Evolutionary conservation across 495 filamentous ascomycete species (phyloP), one percentile per base, ranked within the genome.

Genomic region (Trichoderma virens): DNA sequence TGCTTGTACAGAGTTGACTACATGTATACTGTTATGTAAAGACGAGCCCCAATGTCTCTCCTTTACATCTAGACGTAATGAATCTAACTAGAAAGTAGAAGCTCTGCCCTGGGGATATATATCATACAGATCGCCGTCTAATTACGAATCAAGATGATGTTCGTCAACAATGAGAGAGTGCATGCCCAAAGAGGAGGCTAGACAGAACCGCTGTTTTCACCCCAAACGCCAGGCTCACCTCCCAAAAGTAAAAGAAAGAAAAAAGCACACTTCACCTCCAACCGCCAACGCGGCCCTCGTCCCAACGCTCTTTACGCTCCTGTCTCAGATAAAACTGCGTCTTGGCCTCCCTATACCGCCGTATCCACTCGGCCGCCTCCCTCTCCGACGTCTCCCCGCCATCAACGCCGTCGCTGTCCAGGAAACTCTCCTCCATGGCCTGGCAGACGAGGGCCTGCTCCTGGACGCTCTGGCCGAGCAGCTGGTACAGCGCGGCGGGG

Each of bases 241-340:
- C 41, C 41, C 59, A 6, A 34, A 31, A 43, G 25, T 27, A 31
- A 25, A 35, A 25, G 5, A 38, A 45, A 28, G 65, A 60, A 35
- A 65, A 23, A 62, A 62, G 18, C 38, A 62, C 8, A 56, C 56
- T 11, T 87, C 80, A 96, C 64, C 93, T 82, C 93, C 93, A 97
- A 0, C 93, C 93, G 0, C 93, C 92, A 63, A 96, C 92, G 65
- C 93, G 83, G 30, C 93, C 91, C 74, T 96, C 93, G 78, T 97
- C 92, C 93, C 93, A 97, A 70, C 93, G 79, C 67, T 90, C 90
- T 74, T 89, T 93, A 62, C 89, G 82, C 78, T 96, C 93, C 69
- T 84, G 85, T 56, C 91, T 79, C 16, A 90, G 80, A 65, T 90
- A 91, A 63, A 88, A 85, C 66, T 87, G 74, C 66, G 88, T 89